phyloP scores from a whole-genome alignment of 306 rosid genomes.

The Chamaecrista fasciculata region DNA sequence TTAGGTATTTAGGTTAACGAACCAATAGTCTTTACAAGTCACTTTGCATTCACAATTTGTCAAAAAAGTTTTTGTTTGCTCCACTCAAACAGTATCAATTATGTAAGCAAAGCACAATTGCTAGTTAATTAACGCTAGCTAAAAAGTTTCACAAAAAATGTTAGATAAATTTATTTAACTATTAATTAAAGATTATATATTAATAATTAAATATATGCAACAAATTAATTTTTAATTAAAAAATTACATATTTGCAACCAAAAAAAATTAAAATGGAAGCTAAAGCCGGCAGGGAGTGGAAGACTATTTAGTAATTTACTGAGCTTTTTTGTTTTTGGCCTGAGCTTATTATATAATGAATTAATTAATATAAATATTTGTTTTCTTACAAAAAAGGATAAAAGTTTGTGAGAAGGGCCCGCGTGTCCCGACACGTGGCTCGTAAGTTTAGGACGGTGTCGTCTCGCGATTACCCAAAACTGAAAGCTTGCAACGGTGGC shows the following conservation, averaged over 20 bases:
- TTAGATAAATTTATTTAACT: no score
- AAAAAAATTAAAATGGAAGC: no score
- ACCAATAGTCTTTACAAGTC: neutral
- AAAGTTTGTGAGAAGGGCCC: slow-evolving; percentile 5
- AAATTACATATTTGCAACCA: no score
- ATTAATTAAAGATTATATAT: no score
- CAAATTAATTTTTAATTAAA: no score
- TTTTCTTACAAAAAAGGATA: neutral
- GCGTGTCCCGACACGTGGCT: slow-evolving; percentile 50
- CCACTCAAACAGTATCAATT: neutral
- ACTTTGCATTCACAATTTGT: neutral
- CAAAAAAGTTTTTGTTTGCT: neutral
- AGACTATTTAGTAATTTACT: no score
- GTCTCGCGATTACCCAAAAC: slow-evolving; percentile 31
- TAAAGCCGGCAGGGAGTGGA: slow-evolving; percentile 34
- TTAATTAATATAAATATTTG: neutral
- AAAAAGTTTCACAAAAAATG: no score
- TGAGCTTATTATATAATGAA: neutral
- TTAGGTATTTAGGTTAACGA: neutral
- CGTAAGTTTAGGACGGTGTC: slow-evolving; percentile 29
- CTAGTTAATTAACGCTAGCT: neutral
- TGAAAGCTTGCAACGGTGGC: neutral
- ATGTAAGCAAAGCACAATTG: neutral
- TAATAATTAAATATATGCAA: no score
- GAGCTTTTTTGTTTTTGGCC: no score